Percentiles rank a stretch among this genome's conserved stretches.
phyloP scores from a whole-genome alignment of 1,139 yeast genomes.

The Waltiozyma sp. region DNA sequence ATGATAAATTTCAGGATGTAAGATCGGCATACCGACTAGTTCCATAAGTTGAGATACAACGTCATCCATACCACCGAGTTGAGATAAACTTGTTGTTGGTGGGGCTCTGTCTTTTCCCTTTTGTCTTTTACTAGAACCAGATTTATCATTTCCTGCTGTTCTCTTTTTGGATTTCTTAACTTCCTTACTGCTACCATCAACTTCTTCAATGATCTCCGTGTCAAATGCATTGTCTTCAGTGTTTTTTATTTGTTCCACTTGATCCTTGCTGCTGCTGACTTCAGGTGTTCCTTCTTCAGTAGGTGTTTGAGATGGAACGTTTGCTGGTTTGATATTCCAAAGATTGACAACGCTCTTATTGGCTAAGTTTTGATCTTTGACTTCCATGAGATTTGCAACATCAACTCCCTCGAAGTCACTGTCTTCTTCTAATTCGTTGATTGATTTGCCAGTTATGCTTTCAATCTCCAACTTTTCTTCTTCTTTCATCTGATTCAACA shows the following conservation, averaged over 20 bases:
- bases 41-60: slow-evolving; percentile 81
- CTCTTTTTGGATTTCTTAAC: slow-evolving; percentile 26
- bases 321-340: slow-evolving; percentile 38
- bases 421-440: slow-evolving; percentile 22
- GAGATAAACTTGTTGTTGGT: slow-evolving; percentile 54
- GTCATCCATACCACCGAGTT: slow-evolving; percentile 83
- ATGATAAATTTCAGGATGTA: slow-evolving; percentile 83
- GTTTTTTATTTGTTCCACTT: slow-evolving; percentile 7
- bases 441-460: slow-evolving; percentile 10
- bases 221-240: slow-evolving; percentile 4
- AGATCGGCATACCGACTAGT: slow-evolving; percentile 78
- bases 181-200: slow-evolving; percentile 11
- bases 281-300: slow-evolving; percentile 5
- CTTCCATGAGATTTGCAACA: slow-evolving; percentile 47
- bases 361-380: slow-evolving; percentile 48
- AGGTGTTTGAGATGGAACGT: neutral
- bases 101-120: slow-evolving; percentile 55
- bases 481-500: slow-evolving; percentile 30
- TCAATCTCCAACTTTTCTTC: slow-evolving; percentile 22
- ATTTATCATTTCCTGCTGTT: slow-evolving; percentile 21
- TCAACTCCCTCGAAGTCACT: slow-evolving; percentile 37
- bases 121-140: slow-evolving; percentile 26
- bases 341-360: slow-evolving; percentile 66
- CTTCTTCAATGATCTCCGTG: slow-evolving; percentile 12
- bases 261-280: slow-evolving; percentile 5